Evolutionary conservation across 306 rosid genomes (phyloP), one percentile per base, ranked within the genome.

Genomic region (Mimosa pudica): DNA sequence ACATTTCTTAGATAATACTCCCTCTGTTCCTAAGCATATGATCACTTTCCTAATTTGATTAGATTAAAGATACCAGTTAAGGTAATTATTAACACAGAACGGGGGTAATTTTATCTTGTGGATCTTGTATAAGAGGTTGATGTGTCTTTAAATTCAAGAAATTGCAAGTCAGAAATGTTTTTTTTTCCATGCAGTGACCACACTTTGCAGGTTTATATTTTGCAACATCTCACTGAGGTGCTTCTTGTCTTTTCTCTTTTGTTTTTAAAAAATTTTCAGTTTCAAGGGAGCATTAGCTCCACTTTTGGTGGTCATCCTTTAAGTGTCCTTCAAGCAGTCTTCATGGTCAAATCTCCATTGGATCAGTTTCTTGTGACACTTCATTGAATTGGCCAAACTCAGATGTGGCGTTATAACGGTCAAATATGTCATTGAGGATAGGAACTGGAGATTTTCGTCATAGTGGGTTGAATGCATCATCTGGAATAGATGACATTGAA

Each of bases 401-500:
- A 89, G 90, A 95, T 86, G 97, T 74, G 86, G 93, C 86, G 72
- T 80, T 88, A 64, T 94, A 84, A 74, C 86, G 84, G 45, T 71
- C 86, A 83, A 95, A 80, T 78, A 96, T 93, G 99, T 90, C 86
- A 82, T 48, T 81, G 81, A 86, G 94, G 85, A 77, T 89, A 64
- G 91, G 94, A 80, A 10, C 87, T 67, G 97, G 88, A 84, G 99
- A 96, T 83, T 87, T 90, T 48, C 96, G 99, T 42, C 48, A 88
- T 77, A 96, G 99, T 77, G 91, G 91, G 78, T 96, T 98, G 60
- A 93, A 97, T 84, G 90, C 85, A 77, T 94, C 84, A 82, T 93
- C 98, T 42, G 98, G 93, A 74, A 86, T 84, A 13, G 98, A 96
- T 88, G 99, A 96, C 82, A 91, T 96, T 68, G 99, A 96, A 78